phyloP scores from a whole-genome alignment of 768 basidiomycete species.

The Boletus rex-veris region DNA sequence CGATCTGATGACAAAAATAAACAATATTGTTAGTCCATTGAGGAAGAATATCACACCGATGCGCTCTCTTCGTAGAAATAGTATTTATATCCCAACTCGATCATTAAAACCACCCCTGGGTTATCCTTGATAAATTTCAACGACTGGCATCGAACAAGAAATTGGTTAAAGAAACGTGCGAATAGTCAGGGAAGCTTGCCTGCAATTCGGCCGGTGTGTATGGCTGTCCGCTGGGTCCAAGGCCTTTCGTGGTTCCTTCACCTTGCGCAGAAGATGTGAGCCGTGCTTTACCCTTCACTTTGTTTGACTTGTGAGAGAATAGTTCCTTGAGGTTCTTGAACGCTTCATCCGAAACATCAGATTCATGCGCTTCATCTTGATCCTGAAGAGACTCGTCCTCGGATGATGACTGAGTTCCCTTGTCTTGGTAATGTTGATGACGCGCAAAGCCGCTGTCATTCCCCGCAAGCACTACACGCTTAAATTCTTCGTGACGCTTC shows the following conservation, averaged over 20 bases:
- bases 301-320: constrained; percentile 40
- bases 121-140: constrained; percentile 61
- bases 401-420: constrained; percentile 20
- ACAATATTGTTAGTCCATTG: background rate
- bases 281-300: constrained; percentile 36
- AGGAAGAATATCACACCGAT: constrained; percentile 41
- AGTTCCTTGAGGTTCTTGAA: constrained; percentile 47
- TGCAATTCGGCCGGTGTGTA: constrained; percentile 81
- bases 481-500: constrained; percentile 46
- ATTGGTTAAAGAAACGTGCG: background rate
- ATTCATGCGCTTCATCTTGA: constrained; percentile 27
- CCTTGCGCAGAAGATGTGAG: constrained; percentile 21
- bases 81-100: constrained; percentile 84
- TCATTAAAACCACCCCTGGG: constrained; percentile 65
- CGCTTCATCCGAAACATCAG: constrained; percentile 42
- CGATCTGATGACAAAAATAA: constrained; percentile 46
- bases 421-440: constrained; percentile 7
- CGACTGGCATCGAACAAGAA: constrained; percentile 14
- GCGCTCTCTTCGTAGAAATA: constrained; percentile 85
- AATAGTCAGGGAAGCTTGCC: constrained; percentile 28
- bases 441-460: constrained; percentile 36
- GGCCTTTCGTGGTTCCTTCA: constrained; percentile 37
- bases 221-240: constrained; percentile 66
- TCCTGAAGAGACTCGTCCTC: constrained; percentile 22
- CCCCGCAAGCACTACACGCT: constrained; percentile 49